A percentile compares a stretch with the other conserved stretches of the same genome.
phyloP scores from a whole-genome alignment of 202 grass and related monocot species.

The Carex sylvatica region DNA sequence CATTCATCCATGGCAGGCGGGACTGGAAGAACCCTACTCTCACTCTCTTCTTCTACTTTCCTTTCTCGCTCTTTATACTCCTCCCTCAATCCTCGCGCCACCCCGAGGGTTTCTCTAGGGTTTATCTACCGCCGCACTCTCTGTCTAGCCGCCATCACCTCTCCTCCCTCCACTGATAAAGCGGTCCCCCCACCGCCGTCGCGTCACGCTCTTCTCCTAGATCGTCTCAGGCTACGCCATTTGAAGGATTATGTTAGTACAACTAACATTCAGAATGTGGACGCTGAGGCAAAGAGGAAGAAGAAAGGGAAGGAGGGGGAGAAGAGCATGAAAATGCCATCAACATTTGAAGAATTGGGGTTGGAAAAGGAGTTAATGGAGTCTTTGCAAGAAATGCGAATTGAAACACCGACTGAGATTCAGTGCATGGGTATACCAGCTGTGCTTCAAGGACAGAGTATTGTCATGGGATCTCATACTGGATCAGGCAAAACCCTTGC shows the following conservation, averaged over 20 bases:
- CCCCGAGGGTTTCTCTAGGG: constrained; percentile 9
- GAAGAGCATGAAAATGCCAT: constrained; percentile 20
- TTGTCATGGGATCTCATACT: constrained; percentile 86
- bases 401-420: constrained; percentile 82
- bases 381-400: constrained; percentile 66
- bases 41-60: constrained; percentile 37
- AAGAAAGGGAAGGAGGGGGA: constrained; percentile 32
- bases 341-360: constrained; percentile 67
- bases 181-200: constrained; percentile 21
- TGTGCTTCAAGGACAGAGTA: constrained; percentile 61
- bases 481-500: constrained; percentile 96
- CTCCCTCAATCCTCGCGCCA: constrained; percentile 37
- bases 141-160: constrained; percentile 34
- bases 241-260: constrained; percentile 49
- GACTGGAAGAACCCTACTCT: constrained; percentile 36
- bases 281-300: constrained; percentile 21
- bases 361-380: constrained; percentile 58
- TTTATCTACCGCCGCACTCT: constrained; percentile 31
- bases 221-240: constrained; percentile 78
- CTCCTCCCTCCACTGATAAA: constrained; percentile 5
- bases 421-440: constrained; percentile 72
- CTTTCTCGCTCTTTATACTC: constrained; percentile 30
- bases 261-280: constrained; percentile 11
- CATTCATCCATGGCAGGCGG: constrained; percentile 45
- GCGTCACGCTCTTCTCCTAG: constrained; percentile 72